These are phyloP conservation scores for Geotrichum restrictum DNA, from an alignment of 1,139 yeast species.

Conservation along the genomic window DNA sequence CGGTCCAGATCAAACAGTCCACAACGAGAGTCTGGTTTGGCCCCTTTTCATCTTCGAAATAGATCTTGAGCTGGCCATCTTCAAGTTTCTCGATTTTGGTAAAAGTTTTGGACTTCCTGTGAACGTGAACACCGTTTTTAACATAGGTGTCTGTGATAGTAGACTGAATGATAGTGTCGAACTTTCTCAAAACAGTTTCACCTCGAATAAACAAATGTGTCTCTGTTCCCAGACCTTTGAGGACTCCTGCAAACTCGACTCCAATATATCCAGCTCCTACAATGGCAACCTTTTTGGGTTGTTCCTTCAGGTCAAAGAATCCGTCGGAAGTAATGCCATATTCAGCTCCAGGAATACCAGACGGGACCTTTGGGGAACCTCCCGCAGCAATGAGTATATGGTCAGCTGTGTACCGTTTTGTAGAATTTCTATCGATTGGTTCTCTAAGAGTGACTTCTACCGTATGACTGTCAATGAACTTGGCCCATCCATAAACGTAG, in stretches of 20 bases:
- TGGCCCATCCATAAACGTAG: conserved; percentile 77
- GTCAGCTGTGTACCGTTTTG: conserved; percentile 67
- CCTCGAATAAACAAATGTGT: conserved; percentile 86
- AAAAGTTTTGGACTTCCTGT: conserved; percentile 59
- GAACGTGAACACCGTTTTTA: conserved; percentile 73
- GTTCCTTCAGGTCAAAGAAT: conserved; percentile 70
- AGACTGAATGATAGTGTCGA: conserved; percentile 75
- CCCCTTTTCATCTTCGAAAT: not conserved
- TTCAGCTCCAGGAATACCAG: conserved; percentile 70
- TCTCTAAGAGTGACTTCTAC: conserved; percentile 64
- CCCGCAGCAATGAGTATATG: conserved; percentile 88
- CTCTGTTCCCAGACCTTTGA: conserved; percentile 78
- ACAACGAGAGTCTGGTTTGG: conserved; percentile 40
- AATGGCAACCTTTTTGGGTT: conserved; percentile 86
- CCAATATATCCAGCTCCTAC: conserved; percentile 99
- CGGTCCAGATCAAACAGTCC: conserved; percentile 84
- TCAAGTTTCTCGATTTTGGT: conserved; percentile 54
- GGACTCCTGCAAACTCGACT: conserved; percentile 89
- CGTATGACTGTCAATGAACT: conserved; percentile 47
- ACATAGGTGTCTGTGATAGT: conserved; percentile 75
- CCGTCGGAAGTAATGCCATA: conserved; percentile 90
- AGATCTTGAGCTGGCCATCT: conserved; percentile 53
- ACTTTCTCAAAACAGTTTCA: conserved; percentile 79
- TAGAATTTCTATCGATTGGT: conserved; percentile 41
- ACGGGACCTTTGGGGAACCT: conserved; percentile 74